Evolutionary conservation across 2,329 filamentous ascomycete genomes (phyloP).

Genomic region (Talaromyces sp.): DNA sequence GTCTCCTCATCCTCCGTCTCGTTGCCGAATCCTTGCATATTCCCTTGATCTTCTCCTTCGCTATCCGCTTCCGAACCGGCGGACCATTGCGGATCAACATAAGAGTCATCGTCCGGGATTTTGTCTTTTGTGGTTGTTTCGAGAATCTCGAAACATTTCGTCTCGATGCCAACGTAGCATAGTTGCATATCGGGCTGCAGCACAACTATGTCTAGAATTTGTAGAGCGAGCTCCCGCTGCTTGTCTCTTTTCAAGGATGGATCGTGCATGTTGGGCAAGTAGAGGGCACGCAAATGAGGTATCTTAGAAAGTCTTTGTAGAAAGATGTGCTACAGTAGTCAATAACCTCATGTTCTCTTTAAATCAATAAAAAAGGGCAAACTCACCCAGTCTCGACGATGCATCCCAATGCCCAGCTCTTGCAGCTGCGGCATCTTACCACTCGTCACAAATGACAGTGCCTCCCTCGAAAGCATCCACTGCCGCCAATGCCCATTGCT

Average conservation of each 20-base stretch:
- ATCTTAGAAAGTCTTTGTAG: conserved; percentile 68
- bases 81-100: conserved; percentile 10
- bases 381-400: conserved; percentile 71
- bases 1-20: conserved; percentile 44
- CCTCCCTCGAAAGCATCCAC: conserved; percentile 67
- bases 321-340: conserved; percentile 61
- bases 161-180: conserved; percentile 70
- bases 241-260: conserved; percentile 50
- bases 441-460: conserved; percentile 68
- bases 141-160: conserved; percentile 76
- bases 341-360: conserved; percentile 1
- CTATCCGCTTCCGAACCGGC: conserved; percentile 29
- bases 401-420: conserved; percentile 66
- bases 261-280: conserved; percentile 63
- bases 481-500: conserved; percentile 52
- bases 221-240: conserved; percentile 65
- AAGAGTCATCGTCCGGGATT: conserved; percentile 10
- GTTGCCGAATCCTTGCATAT: conserved; percentile 17
- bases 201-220: conserved; percentile 72
- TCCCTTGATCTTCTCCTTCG: conserved; percentile 31
- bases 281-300: conserved; percentile 63
- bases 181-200: conserved; percentile 70
- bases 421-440: conserved; percentile 67
- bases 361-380: not conserved
- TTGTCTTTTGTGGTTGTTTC: conserved; percentile 48